A percentile compares a stretch with the other conserved stretches of the same genome.
phyloP scores from a whole-genome alignment of 257 asterid species.

The Scutellaria galericulata region DNA sequence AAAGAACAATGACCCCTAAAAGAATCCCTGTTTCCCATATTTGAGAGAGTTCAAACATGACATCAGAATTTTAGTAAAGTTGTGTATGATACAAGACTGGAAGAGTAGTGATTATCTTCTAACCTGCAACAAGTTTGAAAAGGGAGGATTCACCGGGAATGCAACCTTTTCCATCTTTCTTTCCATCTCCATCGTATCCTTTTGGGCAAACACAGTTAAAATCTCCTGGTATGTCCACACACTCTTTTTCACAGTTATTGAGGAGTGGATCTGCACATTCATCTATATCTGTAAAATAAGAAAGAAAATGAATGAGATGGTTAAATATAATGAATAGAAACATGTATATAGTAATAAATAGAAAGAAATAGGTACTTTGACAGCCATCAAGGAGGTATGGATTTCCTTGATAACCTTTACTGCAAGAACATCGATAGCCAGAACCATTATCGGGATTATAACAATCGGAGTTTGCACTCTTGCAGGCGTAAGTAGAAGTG shows the following conservation, averaged over 20 bases:
- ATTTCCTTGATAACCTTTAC: conserved; percentile 55
- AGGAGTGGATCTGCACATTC: conserved; percentile 42
- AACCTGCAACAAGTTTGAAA: conserved; percentile 35
- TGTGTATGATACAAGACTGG: too few relatives aligned
- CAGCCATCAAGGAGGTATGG: conserved; percentile 42
- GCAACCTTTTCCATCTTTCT: conserved; percentile 31
- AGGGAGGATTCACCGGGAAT: conserved; percentile 25
- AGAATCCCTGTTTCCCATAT: conserved; percentile 16
- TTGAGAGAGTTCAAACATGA: neutral
- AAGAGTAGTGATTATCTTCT: neutral
- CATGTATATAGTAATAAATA: too few relatives aligned
- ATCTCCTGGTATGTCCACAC: too few relatives aligned
- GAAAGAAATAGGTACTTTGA: too few relatives aligned
- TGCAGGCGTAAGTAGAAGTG: conserved; percentile 34
- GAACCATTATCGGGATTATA: neutral
- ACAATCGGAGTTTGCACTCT: conserved; percentile 31
- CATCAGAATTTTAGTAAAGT: neutral
- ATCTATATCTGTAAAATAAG: conserved; percentile 42
- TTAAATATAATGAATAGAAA: too few relatives aligned
- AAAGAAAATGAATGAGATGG: neutral
- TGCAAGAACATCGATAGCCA: conserved; percentile 56
- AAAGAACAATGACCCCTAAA: conserved; percentile 22
- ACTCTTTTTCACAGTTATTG: conserved; percentile 37
- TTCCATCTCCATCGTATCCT: conserved; percentile 45
- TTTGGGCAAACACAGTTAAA: conserved; percentile 40